phyloP scores from a whole-genome alignment of 305 asterid genomes.

The Rubia tinctorum region DNA sequence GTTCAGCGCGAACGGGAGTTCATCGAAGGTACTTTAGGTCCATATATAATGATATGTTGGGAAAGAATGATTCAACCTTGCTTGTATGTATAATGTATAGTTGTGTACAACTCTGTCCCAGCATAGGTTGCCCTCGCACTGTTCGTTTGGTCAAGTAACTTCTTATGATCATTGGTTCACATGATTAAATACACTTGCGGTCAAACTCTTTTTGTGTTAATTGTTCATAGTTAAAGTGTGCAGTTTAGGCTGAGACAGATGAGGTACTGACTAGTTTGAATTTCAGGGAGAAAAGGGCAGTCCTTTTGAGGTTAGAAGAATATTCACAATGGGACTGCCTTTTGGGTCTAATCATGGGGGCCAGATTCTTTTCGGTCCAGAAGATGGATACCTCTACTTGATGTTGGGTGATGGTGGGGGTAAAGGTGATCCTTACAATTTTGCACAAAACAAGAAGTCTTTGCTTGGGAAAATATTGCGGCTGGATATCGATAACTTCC shows the following conservation, averaged over 20 bases:
- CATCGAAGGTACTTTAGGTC: conserved; percentile 46
- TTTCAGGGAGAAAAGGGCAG: conserved; percentile 56
- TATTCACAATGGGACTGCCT: conserved; percentile 89
- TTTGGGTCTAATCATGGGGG: conserved; percentile 74
- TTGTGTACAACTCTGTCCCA: too few relatives aligned
- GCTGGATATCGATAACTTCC: conserved; percentile 66
- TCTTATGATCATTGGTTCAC: not conserved
- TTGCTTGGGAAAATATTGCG: conserved; percentile 87
- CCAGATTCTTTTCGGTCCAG: conserved; percentile 86
- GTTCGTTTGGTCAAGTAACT: not conserved
- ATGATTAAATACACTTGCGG: not conserved
- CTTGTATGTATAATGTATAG: too few relatives aligned
- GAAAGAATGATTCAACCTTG: not conserved
- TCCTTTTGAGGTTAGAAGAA: conserved; percentile 70
- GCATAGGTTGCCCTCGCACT: too few relatives aligned
- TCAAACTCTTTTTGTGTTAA: not conserved
- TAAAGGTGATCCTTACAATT: conserved; percentile 73
- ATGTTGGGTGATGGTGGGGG: conserved; percentile 95
- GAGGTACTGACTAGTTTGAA: not conserved
- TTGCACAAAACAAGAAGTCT: conserved; percentile 88
- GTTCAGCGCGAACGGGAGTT: conserved; percentile 77
- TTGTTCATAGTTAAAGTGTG: not conserved
- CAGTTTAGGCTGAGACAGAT: not conserved
- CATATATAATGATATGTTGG: not conserved
- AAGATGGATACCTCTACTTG: conserved; percentile 70